Base-by-base conservation (phyloP, 768 basidiomycete genomes). In the Suillus americanus region DNA sequence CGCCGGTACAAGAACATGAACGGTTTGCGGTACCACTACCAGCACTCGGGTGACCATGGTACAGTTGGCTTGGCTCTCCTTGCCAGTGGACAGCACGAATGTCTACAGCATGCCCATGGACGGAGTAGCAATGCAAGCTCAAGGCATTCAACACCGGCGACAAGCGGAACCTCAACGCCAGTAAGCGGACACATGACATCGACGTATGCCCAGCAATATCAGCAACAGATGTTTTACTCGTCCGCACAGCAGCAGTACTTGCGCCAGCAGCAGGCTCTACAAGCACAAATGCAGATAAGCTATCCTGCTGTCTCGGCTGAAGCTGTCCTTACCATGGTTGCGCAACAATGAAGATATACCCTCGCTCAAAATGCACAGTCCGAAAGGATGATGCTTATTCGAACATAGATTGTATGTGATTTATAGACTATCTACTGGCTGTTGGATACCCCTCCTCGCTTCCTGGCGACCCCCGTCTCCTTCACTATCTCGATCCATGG, bases 1-100 rank as follows among this genome's bases (percentile, higher is more conserved):
- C 85, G 96, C 72, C 78, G 96, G 72, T 99, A 98, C 81, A 95
- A 98, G 85, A 98, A 99, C 74, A 97, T 98, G 95, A 98, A 98
- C 75, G 97, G 97, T 0, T 79, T 98, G 66, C 79, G 92, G 72
- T 99, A 99, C 67, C 97, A 99, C 78, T 99, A 98, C 75, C 92
- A 95, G 77, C 97, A 99, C 77, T 91, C 91, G 25, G 97, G 96
- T 12, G 94, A 95, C 46, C 97, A 99, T 76, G 97, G 97, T 5
- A 90, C 91, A 5, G 83, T 94, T 45, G 97, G 97, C 5, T 82
- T 98, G 0, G 87, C 89, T 53, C 79, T 97, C 70, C 84, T 98
- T 53, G 92, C 93, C 4, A 86, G 85, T 62, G 91, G 92, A 3
- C 80, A 87, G 68, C 91, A 87, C 71, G 84, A 85, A 63, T 86